phyloP scores from a whole-genome alignment of 2,329 filamentous ascomycete genomes.

The Microcera coccophila region DNA sequence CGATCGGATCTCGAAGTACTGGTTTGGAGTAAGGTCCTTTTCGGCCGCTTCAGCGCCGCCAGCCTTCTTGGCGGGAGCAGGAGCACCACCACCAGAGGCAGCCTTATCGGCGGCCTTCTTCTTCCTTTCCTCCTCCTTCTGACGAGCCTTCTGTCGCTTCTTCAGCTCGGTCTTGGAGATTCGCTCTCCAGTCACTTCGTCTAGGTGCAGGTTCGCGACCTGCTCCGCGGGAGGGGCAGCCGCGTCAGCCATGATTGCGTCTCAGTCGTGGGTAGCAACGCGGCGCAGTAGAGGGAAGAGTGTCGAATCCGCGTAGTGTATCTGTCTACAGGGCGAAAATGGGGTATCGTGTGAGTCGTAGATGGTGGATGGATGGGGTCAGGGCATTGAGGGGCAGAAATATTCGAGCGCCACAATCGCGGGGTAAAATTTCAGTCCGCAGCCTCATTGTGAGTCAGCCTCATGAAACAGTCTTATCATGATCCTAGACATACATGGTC shows the following conservation, averaged over 20 bases:
- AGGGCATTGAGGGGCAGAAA: constrained; percentile 31
- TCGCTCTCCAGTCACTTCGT: constrained; percentile 89
- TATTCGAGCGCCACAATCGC: constrained; percentile 27
- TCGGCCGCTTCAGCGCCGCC: constrained; percentile 58
- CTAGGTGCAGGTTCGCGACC: constrained; percentile 73
- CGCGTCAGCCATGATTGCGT: constrained; percentile 30
- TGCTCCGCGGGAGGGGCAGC: constrained; percentile 43
- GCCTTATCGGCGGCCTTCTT: constrained; percentile 75
- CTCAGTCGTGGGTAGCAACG: constrained; percentile 7
- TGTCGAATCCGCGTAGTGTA: constrained; percentile 5
- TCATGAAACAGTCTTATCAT: constrained; percentile 15
- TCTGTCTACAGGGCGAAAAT: constrained; percentile 16
- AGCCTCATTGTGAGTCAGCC: constrained; percentile 7
- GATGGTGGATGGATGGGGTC: constrained; percentile 21
- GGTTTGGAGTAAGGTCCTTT: constrained; percentile 55
- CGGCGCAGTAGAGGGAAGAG: background rate
- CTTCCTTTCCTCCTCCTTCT: constrained; percentile 83
- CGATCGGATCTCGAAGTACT: constrained; percentile 94
- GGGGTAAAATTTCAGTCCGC: constrained; percentile 27
- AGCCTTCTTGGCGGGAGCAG: constrained; percentile 36
- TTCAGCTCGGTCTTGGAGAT: constrained; percentile 86
- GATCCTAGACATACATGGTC: background rate
- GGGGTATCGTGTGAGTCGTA: constrained; percentile 18
- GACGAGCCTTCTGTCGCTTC: constrained; percentile 88
- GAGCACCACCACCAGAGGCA: constrained; percentile 57